These are phyloP conservation scores for Backusella circina DNA, from an alignment of 192 early-diverging fungal genomes.

Conservation along the genomic window DNA sequence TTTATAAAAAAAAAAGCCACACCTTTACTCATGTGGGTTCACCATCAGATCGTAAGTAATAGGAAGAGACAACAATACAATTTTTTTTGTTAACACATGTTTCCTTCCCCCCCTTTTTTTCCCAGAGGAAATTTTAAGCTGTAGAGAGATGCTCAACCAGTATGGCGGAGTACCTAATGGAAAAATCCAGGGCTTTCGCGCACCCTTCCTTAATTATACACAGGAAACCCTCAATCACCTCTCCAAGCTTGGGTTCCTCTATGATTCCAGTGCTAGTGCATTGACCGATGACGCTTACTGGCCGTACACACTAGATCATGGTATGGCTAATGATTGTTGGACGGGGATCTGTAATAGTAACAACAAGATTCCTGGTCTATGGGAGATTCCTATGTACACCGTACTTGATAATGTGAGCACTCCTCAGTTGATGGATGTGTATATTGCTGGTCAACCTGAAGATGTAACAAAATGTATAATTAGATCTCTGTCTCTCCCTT, in stretches of 20 bases:
- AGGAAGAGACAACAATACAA: not conserved
- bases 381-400: constrained; percentile 60
- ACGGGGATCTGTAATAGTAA: constrained; percentile 35
- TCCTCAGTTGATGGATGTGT: constrained; percentile 40
- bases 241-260: constrained; percentile 34
- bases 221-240: constrained; percentile 38
- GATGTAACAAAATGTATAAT: constrained; percentile 35
- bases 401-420: constrained; percentile 34
- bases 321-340: constrained; percentile 52
- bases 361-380: constrained; percentile 43
- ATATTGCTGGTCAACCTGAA: constrained; percentile 33
- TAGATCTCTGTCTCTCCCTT: constrained; percentile 3
- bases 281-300: constrained; percentile 40
- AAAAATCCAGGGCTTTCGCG: constrained; percentile 56
- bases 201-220: constrained; percentile 54
- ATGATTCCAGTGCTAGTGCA: constrained; percentile 49
- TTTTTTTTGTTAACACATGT: too few species aligned
- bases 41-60: constrained; percentile 24
- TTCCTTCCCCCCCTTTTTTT: not conserved
- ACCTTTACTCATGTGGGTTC: constrained; percentile 31
- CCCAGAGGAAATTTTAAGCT: constrained; percentile 38
- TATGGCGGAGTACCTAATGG: constrained; percentile 53
- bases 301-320: constrained; percentile 64
- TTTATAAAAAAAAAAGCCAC: constrained; percentile 15
- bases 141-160: constrained; percentile 35